Evolutionary conservation across 805 yeast species (phyloP), one percentile per base, ranked within the genome.

Genomic region (Nematodospora valgi): DNA sequence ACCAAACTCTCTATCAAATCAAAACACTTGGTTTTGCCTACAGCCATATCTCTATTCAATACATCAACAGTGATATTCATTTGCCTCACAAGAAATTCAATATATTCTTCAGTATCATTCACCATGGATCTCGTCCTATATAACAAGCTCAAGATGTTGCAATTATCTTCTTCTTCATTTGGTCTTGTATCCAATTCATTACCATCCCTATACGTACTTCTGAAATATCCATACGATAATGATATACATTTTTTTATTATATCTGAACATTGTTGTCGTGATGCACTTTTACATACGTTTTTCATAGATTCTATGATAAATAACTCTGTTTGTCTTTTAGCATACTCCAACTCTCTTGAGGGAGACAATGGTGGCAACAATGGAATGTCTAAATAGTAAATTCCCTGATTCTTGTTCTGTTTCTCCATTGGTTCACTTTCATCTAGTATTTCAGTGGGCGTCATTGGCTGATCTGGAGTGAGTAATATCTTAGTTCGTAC

Each of bases 321-420:
- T 13, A 61, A 32, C 38, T 69, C 72, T 4, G 64, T 57, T 36
- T 62, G 56, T 24, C 64, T 49, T 39, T 58, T 56, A 1, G 65
- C 57, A 38, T 54, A 59, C 1, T 49, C 34, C 0, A 58, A 56
- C 43, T 68, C 68, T 27, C 56, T 57, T 25, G 56, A 48, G 2
- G 58, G 50, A 2, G 71, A 55, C 19, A 64, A 43, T 11, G 57
- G 59, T n/a, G 59, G 54, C 7, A 54, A 30, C 21, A 56, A 34
- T 5, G 62, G 59, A 15, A 56, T 49, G 28, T 55, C 55, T 11
- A 52, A 27, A 28, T 32, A 45, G 13, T 23, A 13, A 3, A 22
- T 21, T 15, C 13, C 12, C 10, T 30, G 14, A 21, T 21, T 21
- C 23, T 7, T 21, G 10, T 10, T 21, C 10, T 21, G 7, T 10